Percentiles rank a stretch among this genome's conserved stretches.
phyloP scores from a whole-genome alignment of 345 rosid genomes.

The Salix dunnii region DNA sequence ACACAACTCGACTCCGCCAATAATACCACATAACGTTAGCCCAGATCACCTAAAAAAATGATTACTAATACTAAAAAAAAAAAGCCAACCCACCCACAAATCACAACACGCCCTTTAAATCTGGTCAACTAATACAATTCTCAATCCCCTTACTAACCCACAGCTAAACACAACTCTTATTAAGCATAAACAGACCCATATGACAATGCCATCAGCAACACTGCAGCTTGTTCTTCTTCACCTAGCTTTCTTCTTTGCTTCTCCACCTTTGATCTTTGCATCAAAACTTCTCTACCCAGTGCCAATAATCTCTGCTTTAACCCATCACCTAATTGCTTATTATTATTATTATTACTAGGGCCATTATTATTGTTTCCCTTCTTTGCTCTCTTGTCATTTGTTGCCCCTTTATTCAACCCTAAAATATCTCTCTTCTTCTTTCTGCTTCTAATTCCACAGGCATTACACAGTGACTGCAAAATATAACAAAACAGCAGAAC shows the following conservation, averaged over 20 bases:
- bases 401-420: conserved; percentile 35
- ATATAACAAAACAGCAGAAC: neutral
- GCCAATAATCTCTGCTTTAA: conserved; percentile 62
- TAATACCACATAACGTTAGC: conserved; percentile 11
- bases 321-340: conserved; percentile 39
- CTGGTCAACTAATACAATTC: conserved; percentile 7
- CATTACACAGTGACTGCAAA: conserved; percentile 84
- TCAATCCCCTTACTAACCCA: conserved; percentile 1
- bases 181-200: conserved; percentile 70
- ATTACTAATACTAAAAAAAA: neutral
- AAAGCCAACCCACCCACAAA: neutral
- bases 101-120: neutral
- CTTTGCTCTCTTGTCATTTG: conserved; percentile 50
- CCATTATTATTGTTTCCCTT: conserved; percentile 16
- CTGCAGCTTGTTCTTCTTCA: conserved; percentile 92
- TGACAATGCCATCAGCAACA: conserved; percentile 84
- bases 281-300: conserved; percentile 53
- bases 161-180: neutral
- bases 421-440: conserved; percentile 65
- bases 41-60: neutral
- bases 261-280: conserved; percentile 48
- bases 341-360: neutral
- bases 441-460: conserved; percentile 95
- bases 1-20: neutral
- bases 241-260: conserved; percentile 59